Conservation (phyloP, 176 grass and related monocot genomes). For the Triticum timopheevii region DNA sequence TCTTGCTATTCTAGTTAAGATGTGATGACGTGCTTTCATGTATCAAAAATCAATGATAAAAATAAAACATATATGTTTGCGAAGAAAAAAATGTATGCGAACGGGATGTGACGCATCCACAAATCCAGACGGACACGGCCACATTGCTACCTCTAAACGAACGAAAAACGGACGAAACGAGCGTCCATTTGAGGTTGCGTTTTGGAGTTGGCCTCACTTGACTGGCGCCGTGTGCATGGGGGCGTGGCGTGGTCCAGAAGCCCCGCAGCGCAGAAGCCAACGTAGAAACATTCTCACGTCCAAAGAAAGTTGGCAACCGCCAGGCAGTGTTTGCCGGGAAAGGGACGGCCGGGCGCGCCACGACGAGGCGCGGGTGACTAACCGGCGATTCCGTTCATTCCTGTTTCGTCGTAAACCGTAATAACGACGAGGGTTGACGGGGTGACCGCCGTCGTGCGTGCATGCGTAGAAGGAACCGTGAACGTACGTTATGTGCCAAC, state of each 20-base stretch:
- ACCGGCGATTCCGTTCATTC: too few relatives aligned
- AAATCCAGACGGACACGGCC: too few relatives aligned
- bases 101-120: too few relatives aligned
- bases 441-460: neutral
- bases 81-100: too few relatives aligned
- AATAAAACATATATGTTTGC: too few relatives aligned
- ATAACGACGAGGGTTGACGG: neutral
- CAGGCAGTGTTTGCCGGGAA: neutral
- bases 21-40: too few relatives aligned
- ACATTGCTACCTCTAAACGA: too few relatives aligned
- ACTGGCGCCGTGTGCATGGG: neutral
- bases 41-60: too few relatives aligned
- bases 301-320: neutral
- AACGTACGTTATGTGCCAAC: neutral
- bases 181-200: too few relatives aligned
- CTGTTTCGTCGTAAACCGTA: neutral
- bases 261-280: neutral
- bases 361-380: neutral
- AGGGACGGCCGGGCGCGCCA: conserved; percentile 1
- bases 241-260: neutral
- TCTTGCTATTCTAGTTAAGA: too few relatives aligned
- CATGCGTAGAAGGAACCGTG: neutral
- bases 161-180: too few relatives aligned
- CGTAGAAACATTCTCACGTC: neutral
- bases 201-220: neutral